These are phyloP conservation scores for Trichophyton mentagrophytes DNA, from an alignment of 2,329 filamentous ascomycete species.

Conservation along the genomic window DNA sequence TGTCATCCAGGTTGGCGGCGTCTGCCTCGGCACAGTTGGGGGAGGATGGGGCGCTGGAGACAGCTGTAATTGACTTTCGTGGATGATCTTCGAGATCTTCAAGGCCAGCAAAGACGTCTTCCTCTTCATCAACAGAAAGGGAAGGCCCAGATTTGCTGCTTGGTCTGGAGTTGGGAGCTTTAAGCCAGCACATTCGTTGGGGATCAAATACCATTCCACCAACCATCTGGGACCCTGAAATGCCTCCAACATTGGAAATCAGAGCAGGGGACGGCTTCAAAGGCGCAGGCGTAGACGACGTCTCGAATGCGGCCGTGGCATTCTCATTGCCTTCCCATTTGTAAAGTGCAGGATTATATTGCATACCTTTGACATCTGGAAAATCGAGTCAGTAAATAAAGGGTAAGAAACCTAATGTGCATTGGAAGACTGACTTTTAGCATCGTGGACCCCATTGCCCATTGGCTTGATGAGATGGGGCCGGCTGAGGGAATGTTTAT, in stretches of 20 bases:
- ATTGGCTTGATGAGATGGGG: slow-evolving; percentile 85
- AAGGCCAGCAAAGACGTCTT: slow-evolving; percentile 90
- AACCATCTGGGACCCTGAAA: slow-evolving; percentile 81
- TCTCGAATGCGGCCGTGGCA: slow-evolving; percentile 64
- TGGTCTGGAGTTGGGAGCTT: slow-evolving; percentile 45
- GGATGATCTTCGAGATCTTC: slow-evolving; percentile 68
- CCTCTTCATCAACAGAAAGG: slow-evolving; percentile 59
- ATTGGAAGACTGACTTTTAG: slow-evolving; percentile 54
- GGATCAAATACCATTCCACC: slow-evolving; percentile 99
- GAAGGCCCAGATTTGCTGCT: slow-evolving; percentile 28
- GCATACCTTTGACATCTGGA: slow-evolving; percentile 83
- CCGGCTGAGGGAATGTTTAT: slow-evolving; percentile 37
- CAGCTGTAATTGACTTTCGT: slow-evolving; percentile 13
- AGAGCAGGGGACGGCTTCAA: slow-evolving; percentile 48
- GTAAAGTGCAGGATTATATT: slow-evolving; percentile 75
- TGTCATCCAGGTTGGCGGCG: slow-evolving; percentile 25
- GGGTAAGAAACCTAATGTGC: neutral
- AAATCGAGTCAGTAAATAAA: slow-evolving; percentile 13
- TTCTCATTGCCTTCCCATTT: slow-evolving; percentile 97
- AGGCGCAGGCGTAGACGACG: slow-evolving; percentile 32
- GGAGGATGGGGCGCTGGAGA: slow-evolving; percentile 4
- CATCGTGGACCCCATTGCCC: slow-evolving; percentile 55
- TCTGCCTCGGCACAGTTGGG: slow-evolving; percentile 17
- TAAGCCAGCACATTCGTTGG: slow-evolving; percentile 94
- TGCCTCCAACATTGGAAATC: slow-evolving; percentile 77